A percentile compares a stretch with the other conserved stretches of the same genome.
Conservation (phyloP, 345 rosid species). For the Eucalyptus urophylla region DNA sequence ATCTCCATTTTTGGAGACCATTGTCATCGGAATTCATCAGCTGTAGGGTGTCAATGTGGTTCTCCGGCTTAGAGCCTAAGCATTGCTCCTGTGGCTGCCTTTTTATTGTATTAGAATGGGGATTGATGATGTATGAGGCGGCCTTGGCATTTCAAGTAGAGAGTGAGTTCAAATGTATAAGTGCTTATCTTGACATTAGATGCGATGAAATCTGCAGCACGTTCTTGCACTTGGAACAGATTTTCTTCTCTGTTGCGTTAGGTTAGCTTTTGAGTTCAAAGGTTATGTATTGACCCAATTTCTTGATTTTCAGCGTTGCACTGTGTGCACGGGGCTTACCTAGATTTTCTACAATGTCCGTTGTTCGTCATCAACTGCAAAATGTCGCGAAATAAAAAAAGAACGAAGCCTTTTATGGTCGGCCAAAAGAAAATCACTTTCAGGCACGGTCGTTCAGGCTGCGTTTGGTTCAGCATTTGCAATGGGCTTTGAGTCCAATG, state of each 20-base stretch:
- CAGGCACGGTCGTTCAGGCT: background rate
- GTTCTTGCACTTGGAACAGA: background rate
- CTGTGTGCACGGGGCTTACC: background rate
- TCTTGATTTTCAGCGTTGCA: background rate
- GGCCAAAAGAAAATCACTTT: background rate
- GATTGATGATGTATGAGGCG: background rate
- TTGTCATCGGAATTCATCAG: background rate
- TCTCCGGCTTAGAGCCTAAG: background rate
- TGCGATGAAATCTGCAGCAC: background rate
- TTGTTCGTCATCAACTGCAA: background rate
- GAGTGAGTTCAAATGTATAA: background rate
- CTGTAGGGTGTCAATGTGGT: background rate
- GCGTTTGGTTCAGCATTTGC: too few species aligned
- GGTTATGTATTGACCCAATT: background rate
- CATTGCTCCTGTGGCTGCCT: background rate
- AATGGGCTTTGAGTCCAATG: too few species aligned
- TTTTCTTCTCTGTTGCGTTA: background rate
- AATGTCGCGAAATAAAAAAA: accelerated
- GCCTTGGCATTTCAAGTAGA: background rate
- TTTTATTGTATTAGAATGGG: background rate
- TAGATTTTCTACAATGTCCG: background rate
- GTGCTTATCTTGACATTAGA: background rate
- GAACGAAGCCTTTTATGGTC: background rate
- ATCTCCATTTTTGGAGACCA: background rate
- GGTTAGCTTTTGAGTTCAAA: background rate